phyloP scores from a whole-genome alignment of 2,329 filamentous ascomycete species.

The Fusarium hainanense region DNA sequence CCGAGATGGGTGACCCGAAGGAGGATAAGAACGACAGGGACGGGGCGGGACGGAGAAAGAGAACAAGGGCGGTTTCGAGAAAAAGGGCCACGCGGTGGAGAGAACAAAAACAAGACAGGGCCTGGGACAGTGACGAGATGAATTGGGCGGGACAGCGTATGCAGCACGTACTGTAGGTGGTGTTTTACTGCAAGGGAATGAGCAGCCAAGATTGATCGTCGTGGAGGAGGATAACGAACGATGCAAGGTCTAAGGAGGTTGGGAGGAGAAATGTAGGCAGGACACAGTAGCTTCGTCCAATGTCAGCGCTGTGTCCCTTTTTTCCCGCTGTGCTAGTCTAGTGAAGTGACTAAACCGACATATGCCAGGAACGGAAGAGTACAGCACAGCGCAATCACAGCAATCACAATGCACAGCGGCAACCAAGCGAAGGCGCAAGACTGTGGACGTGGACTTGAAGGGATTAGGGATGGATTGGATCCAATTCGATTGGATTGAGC shows the following conservation, averaged over 20 bases:
- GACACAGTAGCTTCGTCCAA: neutral
- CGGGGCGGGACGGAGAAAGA: constrained; percentile 33
- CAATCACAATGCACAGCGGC: neutral
- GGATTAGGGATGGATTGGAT: constrained; percentile 24
- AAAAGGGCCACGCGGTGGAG: constrained; percentile 33
- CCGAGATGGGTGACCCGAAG: constrained; percentile 43
- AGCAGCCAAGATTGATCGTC: constrained; percentile 7
- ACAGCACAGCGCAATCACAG: neutral
- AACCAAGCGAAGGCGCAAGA: constrained; percentile 2
- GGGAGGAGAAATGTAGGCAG: neutral
- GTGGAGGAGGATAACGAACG: neutral
- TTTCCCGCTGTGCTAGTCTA: neutral
- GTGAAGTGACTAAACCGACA: neutral
- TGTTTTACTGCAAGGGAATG: neutral
- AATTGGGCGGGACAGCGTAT: constrained; percentile 10
- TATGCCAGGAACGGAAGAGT: constrained; percentile 6
- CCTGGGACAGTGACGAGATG: constrained; percentile 10
- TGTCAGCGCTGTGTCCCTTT: constrained; percentile 3
- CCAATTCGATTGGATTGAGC: constrained; percentile 15
- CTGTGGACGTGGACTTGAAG: constrained; percentile 10
- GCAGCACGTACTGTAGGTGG: constrained; percentile 10
- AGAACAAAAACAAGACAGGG: constrained; percentile 12
- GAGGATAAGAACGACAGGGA: constrained; percentile 41
- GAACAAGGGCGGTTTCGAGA: constrained; percentile 8
- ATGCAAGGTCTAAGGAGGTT: constrained; percentile 9